Evolutionary conservation across 495 filamentous ascomycete species (phyloP).

Genomic region (Penicillium coprophilum): DNA sequence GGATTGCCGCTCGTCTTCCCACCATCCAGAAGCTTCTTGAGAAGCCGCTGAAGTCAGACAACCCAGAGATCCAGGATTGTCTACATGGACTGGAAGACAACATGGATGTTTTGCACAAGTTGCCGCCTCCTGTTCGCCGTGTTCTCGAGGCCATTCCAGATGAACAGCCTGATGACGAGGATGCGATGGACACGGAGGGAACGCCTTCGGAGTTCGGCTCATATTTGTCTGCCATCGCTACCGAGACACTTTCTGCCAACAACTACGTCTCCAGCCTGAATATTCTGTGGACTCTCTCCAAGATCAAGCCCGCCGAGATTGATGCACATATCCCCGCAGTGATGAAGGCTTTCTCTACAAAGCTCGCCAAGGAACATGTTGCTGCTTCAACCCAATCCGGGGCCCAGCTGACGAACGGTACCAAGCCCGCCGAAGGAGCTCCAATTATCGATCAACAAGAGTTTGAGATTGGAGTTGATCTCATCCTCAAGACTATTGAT

Average conservation of each 20-base stretch:
- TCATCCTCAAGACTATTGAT: constrained; percentile 93
- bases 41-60: constrained; percentile 82
- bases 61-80: constrained; percentile 87
- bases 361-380: constrained; percentile 91
- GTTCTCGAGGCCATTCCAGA: constrained; percentile 90
- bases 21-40: constrained; percentile 85
- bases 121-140: constrained; percentile 67
- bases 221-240: constrained; percentile 77
- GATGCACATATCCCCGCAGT: constrained; percentile 83
- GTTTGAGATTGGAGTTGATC: constrained; percentile 75
- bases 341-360: constrained; percentile 92
- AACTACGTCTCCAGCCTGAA: constrained; percentile 87
- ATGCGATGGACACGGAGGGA: constrained; percentile 77
- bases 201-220: constrained; percentile 75
- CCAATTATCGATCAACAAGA: constrained; percentile 66
- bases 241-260: constrained; percentile 70
- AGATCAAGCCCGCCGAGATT: constrained; percentile 77
- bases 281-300: constrained; percentile 85
- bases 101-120: constrained; percentile 56
- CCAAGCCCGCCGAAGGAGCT: constrained; percentile 53
- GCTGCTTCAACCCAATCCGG: constrained; percentile 60
- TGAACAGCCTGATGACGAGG: constrained; percentile 82
- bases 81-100: constrained; percentile 69
- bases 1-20: constrained; percentile 74
- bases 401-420: constrained; percentile 36